Conservation (phyloP, 1,284 basidiomycete genomes). For the Naganishia liquefaciens region DNA sequence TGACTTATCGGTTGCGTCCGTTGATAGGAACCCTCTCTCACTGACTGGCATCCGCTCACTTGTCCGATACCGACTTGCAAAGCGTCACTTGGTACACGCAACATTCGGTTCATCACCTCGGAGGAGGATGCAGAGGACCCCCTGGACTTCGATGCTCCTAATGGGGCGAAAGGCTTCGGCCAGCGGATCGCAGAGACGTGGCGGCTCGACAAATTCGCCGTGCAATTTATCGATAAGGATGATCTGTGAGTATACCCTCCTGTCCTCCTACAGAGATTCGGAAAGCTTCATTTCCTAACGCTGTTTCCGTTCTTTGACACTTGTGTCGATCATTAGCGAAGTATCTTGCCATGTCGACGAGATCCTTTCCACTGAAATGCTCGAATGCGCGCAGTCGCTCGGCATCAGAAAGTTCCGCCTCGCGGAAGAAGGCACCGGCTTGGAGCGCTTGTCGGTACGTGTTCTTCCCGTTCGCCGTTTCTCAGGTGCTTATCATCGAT, state of each 20-base stretch:
- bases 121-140: neutral
- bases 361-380: conserved; percentile 18
- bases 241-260: neutral
- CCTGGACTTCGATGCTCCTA: no score
- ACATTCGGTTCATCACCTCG: neutral
- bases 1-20: neutral
- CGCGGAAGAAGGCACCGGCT: neutral
- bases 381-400: conserved; percentile 18
- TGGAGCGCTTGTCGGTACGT: conserved; percentile 11
- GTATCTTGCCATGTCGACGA: conserved; percentile 13
- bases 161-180: neutral
- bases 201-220: conserved; percentile 16
- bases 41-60: neutral
- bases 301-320: neutral
- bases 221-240: conserved; percentile 8
- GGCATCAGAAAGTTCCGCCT: conserved; percentile 13
- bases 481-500: neutral
- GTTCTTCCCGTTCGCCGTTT: neutral
- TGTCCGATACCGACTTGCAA: conserved; percentile 4
- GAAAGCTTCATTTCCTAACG: neutral
- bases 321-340: no score
- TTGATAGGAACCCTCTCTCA: conserved; percentile 10
- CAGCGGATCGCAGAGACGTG: conserved; percentile 1
- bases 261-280: neutral
- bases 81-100: conserved; percentile 13